Conservation (phyloP, 192 early-diverging fungal species). For the Coemansia sp. region DNA sequence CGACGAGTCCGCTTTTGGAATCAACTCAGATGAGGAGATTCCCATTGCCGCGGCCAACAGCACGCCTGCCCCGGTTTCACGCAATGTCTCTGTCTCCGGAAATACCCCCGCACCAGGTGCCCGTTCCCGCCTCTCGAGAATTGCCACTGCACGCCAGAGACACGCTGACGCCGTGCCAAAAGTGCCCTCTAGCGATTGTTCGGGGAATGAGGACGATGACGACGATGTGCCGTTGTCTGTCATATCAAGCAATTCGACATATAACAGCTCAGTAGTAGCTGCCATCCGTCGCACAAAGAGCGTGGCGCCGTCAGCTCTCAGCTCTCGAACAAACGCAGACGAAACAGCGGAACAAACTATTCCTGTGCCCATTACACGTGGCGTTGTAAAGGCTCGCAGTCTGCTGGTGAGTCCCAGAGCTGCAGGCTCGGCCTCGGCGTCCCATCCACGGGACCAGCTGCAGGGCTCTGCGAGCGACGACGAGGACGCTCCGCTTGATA, state of each 20-base stretch:
- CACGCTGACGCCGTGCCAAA: constrained; percentile 1
- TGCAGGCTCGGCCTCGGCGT: background rate
- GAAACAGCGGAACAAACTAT: background rate
- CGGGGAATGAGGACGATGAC: constrained; percentile 14
- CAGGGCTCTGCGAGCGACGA: constrained; percentile 13
- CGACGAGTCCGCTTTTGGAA: constrained; percentile 25
- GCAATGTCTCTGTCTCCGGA: background rate
- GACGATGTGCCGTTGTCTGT: constrained; percentile 47
- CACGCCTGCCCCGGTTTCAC: too few relatives aligned
- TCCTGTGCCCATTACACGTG: background rate
- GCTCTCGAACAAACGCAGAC: constrained; percentile 11
- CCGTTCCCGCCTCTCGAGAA: background rate
- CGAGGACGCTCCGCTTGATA: constrained; percentile 46
- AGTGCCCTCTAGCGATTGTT: constrained; percentile 1
- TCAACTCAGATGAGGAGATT: constrained; percentile 20
- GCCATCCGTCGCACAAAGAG: constrained; percentile 40
- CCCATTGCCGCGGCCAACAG: constrained; percentile 6
- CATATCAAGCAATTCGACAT: constrained; percentile 31
- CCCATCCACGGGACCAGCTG: background rate
- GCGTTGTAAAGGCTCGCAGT: constrained; percentile 24
- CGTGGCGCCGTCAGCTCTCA: constrained; percentile 14
- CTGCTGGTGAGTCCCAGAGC: constrained; percentile 7
- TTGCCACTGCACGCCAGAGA: constrained; percentile 2
- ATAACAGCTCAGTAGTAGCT: constrained; percentile 14
- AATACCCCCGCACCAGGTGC: too few relatives aligned